Evolutionary conservation across 495 filamentous ascomycete genomes (phyloP).

Genomic region (Stereocaulon alpinum): DNA sequence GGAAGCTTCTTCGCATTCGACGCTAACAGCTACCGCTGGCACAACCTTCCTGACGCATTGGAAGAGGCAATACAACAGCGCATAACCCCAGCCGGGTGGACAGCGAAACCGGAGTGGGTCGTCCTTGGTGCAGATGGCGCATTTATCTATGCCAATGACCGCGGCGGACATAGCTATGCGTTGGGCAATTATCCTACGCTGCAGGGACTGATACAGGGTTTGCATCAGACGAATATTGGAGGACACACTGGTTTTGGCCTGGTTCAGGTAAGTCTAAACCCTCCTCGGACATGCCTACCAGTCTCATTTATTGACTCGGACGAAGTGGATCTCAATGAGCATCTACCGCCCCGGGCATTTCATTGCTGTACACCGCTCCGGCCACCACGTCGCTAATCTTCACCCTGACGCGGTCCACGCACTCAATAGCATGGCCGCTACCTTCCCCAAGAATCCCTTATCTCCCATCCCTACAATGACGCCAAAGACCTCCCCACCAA

Average conservation of each 20-base stretch:
- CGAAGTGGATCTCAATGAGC: constrained; percentile 6
- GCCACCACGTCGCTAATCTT: neutral
- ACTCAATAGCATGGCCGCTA: constrained; percentile 5
- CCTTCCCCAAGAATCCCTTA: constrained; percentile 1
- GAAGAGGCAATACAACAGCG: constrained; percentile 8
- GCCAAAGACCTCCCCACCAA: neutral
- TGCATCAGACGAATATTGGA: constrained; percentile 1
- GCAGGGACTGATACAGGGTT: neutral
- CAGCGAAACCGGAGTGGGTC: neutral
- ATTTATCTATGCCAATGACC: constrained; percentile 1
- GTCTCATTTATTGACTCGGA: neutral
- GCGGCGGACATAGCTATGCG: constrained; percentile 5
- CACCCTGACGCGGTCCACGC: neutral
- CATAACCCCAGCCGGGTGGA: constrained; percentile 4
- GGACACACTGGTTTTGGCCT: constrained; percentile 2
- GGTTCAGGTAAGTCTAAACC: constrained; percentile 1
- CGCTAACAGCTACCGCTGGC: constrained; percentile 4
- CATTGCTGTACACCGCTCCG: neutral
- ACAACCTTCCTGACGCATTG: constrained; percentile 2
- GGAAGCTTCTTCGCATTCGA: constrained; percentile 6
- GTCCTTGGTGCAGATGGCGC: constrained; percentile 7
- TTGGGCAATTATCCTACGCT: constrained; percentile 4
- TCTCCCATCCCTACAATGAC: neutral
- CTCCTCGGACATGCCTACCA: neutral
- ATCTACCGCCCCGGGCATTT: constrained; percentile 3